Percentiles rank a stretch among this genome's conserved stretches.
These are phyloP conservation scores for Tremella mesenterica DNA, from an alignment of 768 basidiomycete genomes.

Conservation along the genomic window DNA sequence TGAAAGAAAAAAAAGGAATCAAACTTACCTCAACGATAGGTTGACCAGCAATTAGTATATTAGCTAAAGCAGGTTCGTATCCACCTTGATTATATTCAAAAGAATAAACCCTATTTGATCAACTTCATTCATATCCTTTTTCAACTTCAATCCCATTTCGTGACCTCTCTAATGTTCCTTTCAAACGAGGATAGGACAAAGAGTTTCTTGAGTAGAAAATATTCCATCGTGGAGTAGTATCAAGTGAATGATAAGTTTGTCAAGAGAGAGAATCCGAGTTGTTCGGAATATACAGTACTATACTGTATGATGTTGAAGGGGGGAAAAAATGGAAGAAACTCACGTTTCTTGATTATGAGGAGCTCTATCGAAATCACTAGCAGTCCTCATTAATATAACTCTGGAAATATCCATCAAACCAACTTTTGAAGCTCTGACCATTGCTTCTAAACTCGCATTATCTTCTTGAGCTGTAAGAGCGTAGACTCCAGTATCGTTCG, in stretches of 20 bases:
- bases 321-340: slow-evolving; percentile 5
- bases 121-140: too few species aligned
- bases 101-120: slow-evolving; percentile 39
- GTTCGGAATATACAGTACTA: too few species aligned
- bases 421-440: slow-evolving; percentile 44
- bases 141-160: too few species aligned
- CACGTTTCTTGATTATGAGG: slow-evolving; percentile 17
- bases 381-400: slow-evolving; percentile 46
- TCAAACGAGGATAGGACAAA: not conserved
- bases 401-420: slow-evolving; percentile 46
- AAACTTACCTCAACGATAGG: slow-evolving; percentile 42
- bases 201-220: not conserved
- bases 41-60: slow-evolving; percentile 46
- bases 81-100: slow-evolving; percentile 42
- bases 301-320: too few species aligned
- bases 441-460: slow-evolving; percentile 46
- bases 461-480: slow-evolving; percentile 45
- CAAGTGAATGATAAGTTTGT: too few species aligned
- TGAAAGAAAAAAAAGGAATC: not conserved
- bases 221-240: not conserved
- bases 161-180: too few species aligned
- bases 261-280: too few species aligned
- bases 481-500: slow-evolving; percentile 27
- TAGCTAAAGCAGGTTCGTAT: slow-evolving; percentile 42
- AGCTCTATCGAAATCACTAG: slow-evolving; percentile 21